Percentiles rank a stretch among this genome's conserved stretches.
These are phyloP conservation scores for Rhododendron ferrugineum DNA, from an alignment of 148 eudicot species.

Conservation along the genomic window DNA sequence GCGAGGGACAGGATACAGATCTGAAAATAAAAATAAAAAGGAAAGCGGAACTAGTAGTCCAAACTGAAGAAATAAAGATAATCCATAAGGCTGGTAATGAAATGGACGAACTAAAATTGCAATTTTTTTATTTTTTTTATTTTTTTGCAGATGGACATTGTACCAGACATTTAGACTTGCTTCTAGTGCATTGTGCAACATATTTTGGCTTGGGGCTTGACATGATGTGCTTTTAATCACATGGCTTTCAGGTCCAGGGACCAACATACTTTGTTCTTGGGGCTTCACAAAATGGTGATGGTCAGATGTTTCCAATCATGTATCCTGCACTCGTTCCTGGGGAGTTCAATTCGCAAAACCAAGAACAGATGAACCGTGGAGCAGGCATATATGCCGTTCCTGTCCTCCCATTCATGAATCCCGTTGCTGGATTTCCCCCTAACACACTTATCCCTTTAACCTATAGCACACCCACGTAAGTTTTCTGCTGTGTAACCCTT, in stretches of 20 bases:
- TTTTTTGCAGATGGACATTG: background rate
- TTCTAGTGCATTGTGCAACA: background rate
- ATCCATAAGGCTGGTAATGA: background rate
- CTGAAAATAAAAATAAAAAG: background rate
- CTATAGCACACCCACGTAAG: constrained; percentile 85
- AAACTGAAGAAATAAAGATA: background rate
- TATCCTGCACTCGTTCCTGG: constrained; percentile 74
- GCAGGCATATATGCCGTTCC: constrained; percentile 95
- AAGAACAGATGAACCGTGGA: constrained; percentile 68
- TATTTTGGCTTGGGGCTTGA: background rate
- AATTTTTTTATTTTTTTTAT: too few species aligned
- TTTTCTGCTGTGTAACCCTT: background rate
- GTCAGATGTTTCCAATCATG: constrained; percentile 60
- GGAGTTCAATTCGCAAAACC: constrained; percentile 39
- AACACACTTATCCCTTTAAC: constrained; percentile 87
- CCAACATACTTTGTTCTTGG: constrained; percentile 29
- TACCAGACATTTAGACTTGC: background rate
- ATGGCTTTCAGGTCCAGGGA: constrained; percentile 29
- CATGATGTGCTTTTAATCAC: background rate
- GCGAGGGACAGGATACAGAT: too few species aligned
- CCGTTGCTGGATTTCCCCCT: constrained; percentile 56
- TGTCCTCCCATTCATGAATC: constrained; percentile 52
- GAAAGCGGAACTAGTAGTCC: background rate
- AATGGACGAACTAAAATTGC: background rate
- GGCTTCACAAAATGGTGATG: constrained; percentile 44